Evolutionary conservation across 192 early-diverging fungal genomes (phyloP).

Genomic region (Mortierella antarctica): DNA sequence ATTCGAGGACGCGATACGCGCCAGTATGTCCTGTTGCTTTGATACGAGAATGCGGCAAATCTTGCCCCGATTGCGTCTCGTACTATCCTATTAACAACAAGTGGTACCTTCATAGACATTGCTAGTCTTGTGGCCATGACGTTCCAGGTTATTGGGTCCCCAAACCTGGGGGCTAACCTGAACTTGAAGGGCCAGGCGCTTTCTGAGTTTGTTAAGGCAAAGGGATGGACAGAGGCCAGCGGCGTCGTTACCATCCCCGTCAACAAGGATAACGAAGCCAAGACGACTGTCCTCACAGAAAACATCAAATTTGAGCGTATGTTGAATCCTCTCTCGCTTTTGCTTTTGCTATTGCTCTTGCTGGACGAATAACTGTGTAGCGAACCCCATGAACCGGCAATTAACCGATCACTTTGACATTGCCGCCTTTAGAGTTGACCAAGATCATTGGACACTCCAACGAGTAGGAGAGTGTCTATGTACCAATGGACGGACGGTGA

Average conservation of each 20-base stretch:
- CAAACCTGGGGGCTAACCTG: conserved; percentile 69
- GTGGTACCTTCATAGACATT: conserved; percentile 64
- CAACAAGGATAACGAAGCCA: conserved; percentile 86
- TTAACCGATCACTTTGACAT: background rate
- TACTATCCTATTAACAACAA: no score
- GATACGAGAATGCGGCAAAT: no score
- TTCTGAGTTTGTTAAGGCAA: conserved; percentile 64
- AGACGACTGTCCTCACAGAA: conserved; percentile 87
- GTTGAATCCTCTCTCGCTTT: background rate
- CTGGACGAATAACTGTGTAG: background rate
- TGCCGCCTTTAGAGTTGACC: conserved; percentile 30
- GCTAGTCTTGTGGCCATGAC: conserved; percentile 79
- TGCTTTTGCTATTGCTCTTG: background rate
- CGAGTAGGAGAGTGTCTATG: conserved; percentile 1
- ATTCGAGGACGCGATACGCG: conserved; percentile 81
- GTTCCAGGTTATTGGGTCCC: conserved; percentile 82
- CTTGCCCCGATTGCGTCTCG: no score
- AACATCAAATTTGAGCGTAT: conserved; percentile 87
- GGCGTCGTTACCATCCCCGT: conserved; percentile 78
- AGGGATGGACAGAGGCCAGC: conserved; percentile 70
- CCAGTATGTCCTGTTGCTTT: conserved; percentile 39
- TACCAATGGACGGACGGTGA: no score
- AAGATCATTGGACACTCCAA: conserved; percentile 53
- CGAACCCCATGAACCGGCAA: no score
- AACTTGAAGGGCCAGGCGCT: conserved; percentile 76